Percentiles rank a stretch among this genome's conserved stretches.
phyloP scores from a whole-genome alignment of 2,329 filamentous ascomycete genomes.

The Microsporum audouinii region DNA sequence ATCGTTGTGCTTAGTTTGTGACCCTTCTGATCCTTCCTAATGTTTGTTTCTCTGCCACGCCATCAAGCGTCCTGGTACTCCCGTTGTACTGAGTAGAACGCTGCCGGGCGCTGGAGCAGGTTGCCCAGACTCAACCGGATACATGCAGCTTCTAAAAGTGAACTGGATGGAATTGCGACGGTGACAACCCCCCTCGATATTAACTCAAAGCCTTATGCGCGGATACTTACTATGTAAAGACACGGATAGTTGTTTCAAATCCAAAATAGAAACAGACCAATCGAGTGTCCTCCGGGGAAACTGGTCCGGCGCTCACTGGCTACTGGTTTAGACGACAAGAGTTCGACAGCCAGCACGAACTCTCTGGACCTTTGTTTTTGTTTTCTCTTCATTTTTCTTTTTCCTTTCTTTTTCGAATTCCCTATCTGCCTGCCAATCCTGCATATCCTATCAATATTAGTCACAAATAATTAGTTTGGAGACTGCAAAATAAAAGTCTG shows the following conservation, averaged over 20 bases:
- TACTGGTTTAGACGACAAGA: neutral
- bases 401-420: conserved; percentile 1
- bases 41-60: neutral
- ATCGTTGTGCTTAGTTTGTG: conserved; percentile 1
- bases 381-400: neutral
- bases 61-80: neutral
- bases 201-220: neutral
- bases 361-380: neutral
- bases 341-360: neutral
- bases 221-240: conserved; percentile 1
- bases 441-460: neutral
- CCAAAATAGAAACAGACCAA: conserved; percentile 3
- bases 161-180: neutral
- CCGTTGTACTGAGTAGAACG: too few species aligned
- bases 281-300: conserved; percentile 2
- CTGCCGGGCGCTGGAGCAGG: too few species aligned
- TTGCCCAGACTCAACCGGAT: neutral
- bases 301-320: conserved; percentile 1
- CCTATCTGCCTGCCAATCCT: neutral
- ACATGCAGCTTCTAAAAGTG: neutral
- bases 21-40: conserved; percentile 1
- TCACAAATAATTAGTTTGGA: neutral
- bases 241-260: conserved; percentile 3
- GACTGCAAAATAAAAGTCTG: neutral
- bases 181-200: neutral